Percentiles rank a stretch among this genome's conserved stretches.
Conservation (phyloP, 2,329 filamentous ascomycete genomes). For the Colletotrichum coccodes region DNA sequence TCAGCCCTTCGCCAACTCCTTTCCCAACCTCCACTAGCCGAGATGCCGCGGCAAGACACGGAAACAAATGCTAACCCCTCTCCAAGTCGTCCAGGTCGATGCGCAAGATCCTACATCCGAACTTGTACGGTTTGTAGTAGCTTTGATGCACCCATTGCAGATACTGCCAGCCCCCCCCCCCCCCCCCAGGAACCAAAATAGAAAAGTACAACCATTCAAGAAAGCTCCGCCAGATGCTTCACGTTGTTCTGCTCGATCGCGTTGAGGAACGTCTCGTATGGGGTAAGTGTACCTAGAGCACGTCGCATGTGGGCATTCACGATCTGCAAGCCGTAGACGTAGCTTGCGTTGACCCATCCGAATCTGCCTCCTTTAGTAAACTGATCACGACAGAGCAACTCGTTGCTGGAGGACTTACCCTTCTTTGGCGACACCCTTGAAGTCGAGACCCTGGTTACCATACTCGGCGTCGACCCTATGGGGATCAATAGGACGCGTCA, state of each 20-base stretch:
- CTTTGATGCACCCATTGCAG: neutral
- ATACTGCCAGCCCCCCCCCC: neutral
- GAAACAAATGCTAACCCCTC: neutral
- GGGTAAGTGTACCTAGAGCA: constrained; percentile 87
- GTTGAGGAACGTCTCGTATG: constrained; percentile 83
- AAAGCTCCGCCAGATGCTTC: constrained; percentile 60
- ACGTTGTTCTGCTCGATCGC: constrained; percentile 68
- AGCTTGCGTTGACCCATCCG: constrained; percentile 98
- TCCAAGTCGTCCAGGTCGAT: neutral
- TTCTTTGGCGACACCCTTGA: constrained; percentile 95
- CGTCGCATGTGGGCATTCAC: constrained; percentile 90
- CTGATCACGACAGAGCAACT: neutral
- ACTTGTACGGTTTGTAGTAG: constrained; percentile 24
- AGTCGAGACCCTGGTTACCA: constrained; percentile 94
- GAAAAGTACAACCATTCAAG: constrained; percentile 28
- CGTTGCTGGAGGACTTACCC: constrained; percentile 71
- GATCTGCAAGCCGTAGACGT: constrained; percentile 91
- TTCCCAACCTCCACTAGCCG: neutral
- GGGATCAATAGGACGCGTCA: constrained; percentile 88
- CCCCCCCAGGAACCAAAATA: too few species aligned
- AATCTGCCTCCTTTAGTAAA: constrained; percentile 70
- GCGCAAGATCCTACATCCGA: neutral
- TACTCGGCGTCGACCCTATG: constrained; percentile 97
- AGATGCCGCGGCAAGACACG: constrained; percentile 11
- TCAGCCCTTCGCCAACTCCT: constrained; percentile 14